These are phyloP conservation scores for Botryosphaeria dothidea DNA, from an alignment of 2,329 filamentous ascomycete genomes.

Conservation along the genomic window DNA sequence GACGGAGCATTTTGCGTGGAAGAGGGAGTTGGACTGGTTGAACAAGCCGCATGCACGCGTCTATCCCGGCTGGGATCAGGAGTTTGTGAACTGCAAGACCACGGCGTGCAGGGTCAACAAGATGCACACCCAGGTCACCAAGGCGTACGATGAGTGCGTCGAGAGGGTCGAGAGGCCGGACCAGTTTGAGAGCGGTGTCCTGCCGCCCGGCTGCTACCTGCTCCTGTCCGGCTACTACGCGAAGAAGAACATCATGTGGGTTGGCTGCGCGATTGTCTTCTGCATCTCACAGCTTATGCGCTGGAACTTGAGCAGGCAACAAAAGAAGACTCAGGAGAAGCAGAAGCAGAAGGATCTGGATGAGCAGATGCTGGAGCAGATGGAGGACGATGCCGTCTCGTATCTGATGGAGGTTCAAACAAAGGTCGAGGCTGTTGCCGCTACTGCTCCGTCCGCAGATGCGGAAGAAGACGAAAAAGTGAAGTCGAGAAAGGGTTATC, in stretches of 20 bases:
- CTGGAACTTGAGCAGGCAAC: slow-evolving; percentile 14
- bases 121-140: slow-evolving; percentile 8
- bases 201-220: slow-evolving; percentile 12
- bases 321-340: slow-evolving; percentile 14
- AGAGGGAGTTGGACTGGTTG: slow-evolving; percentile 10
- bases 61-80: slow-evolving; percentile 17
- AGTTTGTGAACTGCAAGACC: slow-evolving; percentile 18
- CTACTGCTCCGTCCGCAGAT: not conserved
- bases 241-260: slow-evolving; percentile 11
- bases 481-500: not conserved
- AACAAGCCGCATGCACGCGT: slow-evolving; percentile 2
- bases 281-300: not conserved
- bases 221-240: slow-evolving; percentile 1
- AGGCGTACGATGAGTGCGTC: slow-evolving; percentile 12
- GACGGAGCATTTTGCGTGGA: slow-evolving; percentile 13
- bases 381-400: slow-evolving; percentile 16
- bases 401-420: slow-evolving; percentile 11
- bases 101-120: slow-evolving; percentile 18
- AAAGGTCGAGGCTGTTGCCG: not conserved
- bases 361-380: slow-evolving; percentile 18
- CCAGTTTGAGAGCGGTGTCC: not conserved
- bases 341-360: slow-evolving; percentile 17
- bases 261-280: not conserved
- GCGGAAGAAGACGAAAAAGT: not conserved
- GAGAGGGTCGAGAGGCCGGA: slow-evolving; percentile 5